These are phyloP conservation scores for Backusella mclennaniae DNA, from an alignment of 192 early-diverging fungal species.

Conservation along the genomic window DNA sequence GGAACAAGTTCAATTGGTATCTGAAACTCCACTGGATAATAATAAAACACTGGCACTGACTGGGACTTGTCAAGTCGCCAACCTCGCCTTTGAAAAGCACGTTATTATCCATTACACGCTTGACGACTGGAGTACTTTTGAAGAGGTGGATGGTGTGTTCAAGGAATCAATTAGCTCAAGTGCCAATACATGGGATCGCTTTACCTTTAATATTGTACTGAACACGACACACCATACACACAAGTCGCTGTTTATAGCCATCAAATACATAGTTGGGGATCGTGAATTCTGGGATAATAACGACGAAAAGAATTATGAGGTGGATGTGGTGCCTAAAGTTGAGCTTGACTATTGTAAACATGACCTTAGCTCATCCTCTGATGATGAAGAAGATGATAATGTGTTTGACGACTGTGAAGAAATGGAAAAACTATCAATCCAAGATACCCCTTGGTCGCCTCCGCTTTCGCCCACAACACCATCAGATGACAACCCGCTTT, in stretches of 20 bases:
- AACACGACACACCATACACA: background rate
- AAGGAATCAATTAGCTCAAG: conserved; percentile 45
- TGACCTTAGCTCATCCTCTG: background rate
- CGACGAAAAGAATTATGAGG: conserved; percentile 74
- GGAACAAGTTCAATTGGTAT: conserved; percentile 4
- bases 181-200: conserved; percentile 22
- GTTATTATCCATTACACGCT: conserved; percentile 77
- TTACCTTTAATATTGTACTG: conserved; percentile 4
- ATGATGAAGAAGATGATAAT: conserved; percentile 1
- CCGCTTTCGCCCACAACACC: conserved; percentile 2
- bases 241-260: conserved; percentile 56
- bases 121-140: conserved; percentile 72
- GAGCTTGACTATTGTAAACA: background rate
- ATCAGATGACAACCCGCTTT: background rate
- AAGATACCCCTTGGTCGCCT: background rate
- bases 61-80: conserved; percentile 76
- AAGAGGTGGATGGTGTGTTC: conserved; percentile 66
- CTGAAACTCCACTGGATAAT: background rate
- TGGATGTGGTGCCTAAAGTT: conserved; percentile 26
- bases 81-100: conserved; percentile 83
- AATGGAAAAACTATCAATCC: background rate
- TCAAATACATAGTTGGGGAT: conserved; percentile 66
- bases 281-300: conserved; percentile 93
- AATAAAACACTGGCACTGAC: background rate
- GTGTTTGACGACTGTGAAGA: background rate